Percentiles rank a stretch among this genome's conserved stretches.
phyloP scores from a whole-genome alignment of 345 rosid genomes.

The Ricinus communis region DNA sequence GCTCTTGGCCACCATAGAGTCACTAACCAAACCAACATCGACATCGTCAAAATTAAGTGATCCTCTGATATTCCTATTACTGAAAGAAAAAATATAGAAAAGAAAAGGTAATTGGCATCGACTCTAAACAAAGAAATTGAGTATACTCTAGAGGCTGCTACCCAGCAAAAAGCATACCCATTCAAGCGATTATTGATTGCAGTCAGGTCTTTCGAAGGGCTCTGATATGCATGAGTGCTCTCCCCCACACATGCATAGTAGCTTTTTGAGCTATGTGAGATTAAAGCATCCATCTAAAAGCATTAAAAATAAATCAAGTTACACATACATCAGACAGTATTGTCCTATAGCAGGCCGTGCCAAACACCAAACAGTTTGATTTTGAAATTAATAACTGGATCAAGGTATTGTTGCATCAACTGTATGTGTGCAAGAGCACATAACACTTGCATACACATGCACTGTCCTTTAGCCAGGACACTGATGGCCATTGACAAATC shows the following conservation, averaged over 20 bases:
- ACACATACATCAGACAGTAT: neutral
- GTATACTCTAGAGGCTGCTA: neutral
- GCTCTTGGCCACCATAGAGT: constrained; percentile 89
- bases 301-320: neutral
- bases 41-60: constrained; percentile 68
- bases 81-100: constrained; percentile 27
- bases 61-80: constrained; percentile 62
- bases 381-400: neutral
- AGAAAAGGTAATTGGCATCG: neutral
- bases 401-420: neutral
- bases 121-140: neutral
- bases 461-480: neutral
- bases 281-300: constrained; percentile 87
- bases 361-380: neutral
- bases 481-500: neutral
- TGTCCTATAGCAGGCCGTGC: neutral
- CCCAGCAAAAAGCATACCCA: constrained; percentile 40
- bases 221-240: constrained; percentile 93
- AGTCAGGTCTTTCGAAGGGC: constrained; percentile 94
- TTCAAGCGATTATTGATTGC: constrained; percentile 89
- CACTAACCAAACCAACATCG: constrained; percentile 91
- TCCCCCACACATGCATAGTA: constrained; percentile 98
- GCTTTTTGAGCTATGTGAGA: constrained; percentile 82
- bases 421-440: neutral
- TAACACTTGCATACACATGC: neutral